Conservation (phyloP, 1,284 basidiomycete genomes). For the Melampsora americana region DNA sequence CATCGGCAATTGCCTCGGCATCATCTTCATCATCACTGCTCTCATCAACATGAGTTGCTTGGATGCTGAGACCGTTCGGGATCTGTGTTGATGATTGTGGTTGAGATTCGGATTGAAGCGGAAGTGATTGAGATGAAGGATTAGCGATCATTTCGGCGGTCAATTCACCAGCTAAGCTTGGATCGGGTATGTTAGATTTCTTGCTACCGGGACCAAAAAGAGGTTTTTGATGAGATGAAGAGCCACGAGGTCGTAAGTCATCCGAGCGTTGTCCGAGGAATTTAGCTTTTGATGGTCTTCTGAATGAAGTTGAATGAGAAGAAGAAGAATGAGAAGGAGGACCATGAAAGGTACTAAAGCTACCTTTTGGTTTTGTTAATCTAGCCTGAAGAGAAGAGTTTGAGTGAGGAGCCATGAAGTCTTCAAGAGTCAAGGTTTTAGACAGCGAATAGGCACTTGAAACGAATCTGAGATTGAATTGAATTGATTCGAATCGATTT, state of each 20-base stretch:
- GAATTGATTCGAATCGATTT: too few species aligned
- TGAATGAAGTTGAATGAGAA: background rate
- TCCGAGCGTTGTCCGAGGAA: background rate
- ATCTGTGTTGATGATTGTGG: slow-evolving; percentile 7
- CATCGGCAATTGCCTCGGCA: slow-evolving; percentile 26
- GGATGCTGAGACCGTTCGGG: background rate
- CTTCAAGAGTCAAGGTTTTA: too few species aligned
- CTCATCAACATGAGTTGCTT: background rate
- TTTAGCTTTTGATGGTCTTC: background rate
- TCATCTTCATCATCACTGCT: slow-evolving; percentile 18
- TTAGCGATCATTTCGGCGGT: background rate
- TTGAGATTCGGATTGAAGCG: background rate
- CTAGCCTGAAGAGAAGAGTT: slow-evolving; percentile 1
- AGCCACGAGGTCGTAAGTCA: background rate
- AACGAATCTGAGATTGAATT: slow-evolving; percentile 1
- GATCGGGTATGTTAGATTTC: slow-evolving; percentile 3
- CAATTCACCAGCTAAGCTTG: background rate
- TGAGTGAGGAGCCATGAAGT: background rate
- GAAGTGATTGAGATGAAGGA: background rate
- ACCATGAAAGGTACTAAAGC: background rate
- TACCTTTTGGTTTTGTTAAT: background rate
- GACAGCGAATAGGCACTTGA: background rate
- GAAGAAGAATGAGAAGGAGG: background rate
- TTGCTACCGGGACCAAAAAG: slow-evolving; percentile 2
- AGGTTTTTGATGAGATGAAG: background rate